Conservation (phyloP, 345 rosid species). For the Sapria himalayana region DNA sequence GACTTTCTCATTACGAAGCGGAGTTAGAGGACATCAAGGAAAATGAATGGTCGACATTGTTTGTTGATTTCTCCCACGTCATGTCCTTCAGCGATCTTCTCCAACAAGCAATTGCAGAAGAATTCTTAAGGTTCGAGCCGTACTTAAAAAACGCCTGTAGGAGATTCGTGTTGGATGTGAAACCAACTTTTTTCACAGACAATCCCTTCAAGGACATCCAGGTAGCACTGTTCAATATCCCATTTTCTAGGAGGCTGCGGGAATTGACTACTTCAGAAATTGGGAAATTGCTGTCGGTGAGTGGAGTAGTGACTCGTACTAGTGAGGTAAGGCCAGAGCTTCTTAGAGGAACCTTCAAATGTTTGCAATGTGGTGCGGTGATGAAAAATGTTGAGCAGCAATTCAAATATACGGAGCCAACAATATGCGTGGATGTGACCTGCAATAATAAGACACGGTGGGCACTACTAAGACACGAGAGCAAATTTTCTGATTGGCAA, state of each 20-base stretch:
- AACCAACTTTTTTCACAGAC: slow-evolving; percentile 46
- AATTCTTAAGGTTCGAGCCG: slow-evolving; percentile 75
- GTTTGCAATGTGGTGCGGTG: slow-evolving; percentile 62
- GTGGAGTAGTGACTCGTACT: slow-evolving; percentile 86
- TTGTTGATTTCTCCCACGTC: slow-evolving; percentile 73
- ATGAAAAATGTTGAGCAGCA: slow-evolving; percentile 83
- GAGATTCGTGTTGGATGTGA: slow-evolving; percentile 63
- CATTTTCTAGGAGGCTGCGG: slow-evolving; percentile 59
- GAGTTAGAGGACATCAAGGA: slow-evolving; percentile 57
- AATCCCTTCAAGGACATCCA: slow-evolving; percentile 68
- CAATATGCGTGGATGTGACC: slow-evolving; percentile 48
- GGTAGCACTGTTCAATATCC: slow-evolving; percentile 69
- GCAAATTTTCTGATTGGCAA: slow-evolving; percentile 97
- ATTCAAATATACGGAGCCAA: slow-evolving; percentile 91
- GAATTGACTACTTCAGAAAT: slow-evolving; percentile 72
- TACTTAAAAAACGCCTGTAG: slow-evolving; percentile 80
- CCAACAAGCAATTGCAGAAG: slow-evolving; percentile 66
- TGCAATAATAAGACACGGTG: slow-evolving; percentile 50
- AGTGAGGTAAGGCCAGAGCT: slow-evolving; percentile 97
- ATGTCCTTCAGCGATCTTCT: slow-evolving; percentile 63
- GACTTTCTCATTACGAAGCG: slow-evolving; percentile 27
- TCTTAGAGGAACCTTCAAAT: slow-evolving; percentile 69
- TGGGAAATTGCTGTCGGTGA: slow-evolving; percentile 71
- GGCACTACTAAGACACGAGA: slow-evolving; percentile 86
- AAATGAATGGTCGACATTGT: slow-evolving; percentile 63